Evolutionary conservation across 2,329 filamentous ascomycete species (phyloP), one percentile per base, ranked within the genome.

Genomic region (Apiospora arundinis): DNA sequence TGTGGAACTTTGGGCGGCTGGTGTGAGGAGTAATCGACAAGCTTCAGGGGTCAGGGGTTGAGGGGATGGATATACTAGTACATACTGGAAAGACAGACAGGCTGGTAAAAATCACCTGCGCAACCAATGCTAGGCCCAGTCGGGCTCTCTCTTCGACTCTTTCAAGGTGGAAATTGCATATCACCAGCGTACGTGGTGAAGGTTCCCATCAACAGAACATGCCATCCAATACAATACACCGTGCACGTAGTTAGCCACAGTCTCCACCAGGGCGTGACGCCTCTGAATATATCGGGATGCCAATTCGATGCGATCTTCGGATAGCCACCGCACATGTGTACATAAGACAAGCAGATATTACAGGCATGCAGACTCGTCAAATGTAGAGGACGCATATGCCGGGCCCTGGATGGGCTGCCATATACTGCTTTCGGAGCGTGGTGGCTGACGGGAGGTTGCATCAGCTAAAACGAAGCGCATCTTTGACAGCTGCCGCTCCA

Each of bases 391-490:
- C 28, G 52, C 52, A 60, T 32, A 60, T 60, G 52, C 28, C 52
- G 18, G 28, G 52, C 16, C 28, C 52, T 28, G 12, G 9, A 32
- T 21, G 28, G 52, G 28, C 28, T 37, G 52, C 21, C 52, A 60
- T 63, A n/a, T 63, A n/a, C 56, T 63, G 21, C 28, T n/a, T n/a
- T 63, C 18, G 56, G 9, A 23, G 32, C 28, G n/a, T 40, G 56
- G 56, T 63, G 56, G 56, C 56, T 63, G 56, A 63, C 56, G 56
- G 56, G 56, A 40, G 56, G 56, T 63, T 63, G 56, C 56, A 63
- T 63, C 56, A 63, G 56, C 56, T 63, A 63, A 63, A 63, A 63
- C 56, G n/a, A 63, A 63, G 56, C 56, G 32, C 32, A 40, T 40
- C 32, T 63, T 63, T 63, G 56, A 63, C 56, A 63, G 56, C 56